Percentiles rank a stretch among this genome's conserved stretches.
phyloP scores from a whole-genome alignment of 2,329 filamentous ascomycete genomes.

The Trichoderma afroharzianum region DNA sequence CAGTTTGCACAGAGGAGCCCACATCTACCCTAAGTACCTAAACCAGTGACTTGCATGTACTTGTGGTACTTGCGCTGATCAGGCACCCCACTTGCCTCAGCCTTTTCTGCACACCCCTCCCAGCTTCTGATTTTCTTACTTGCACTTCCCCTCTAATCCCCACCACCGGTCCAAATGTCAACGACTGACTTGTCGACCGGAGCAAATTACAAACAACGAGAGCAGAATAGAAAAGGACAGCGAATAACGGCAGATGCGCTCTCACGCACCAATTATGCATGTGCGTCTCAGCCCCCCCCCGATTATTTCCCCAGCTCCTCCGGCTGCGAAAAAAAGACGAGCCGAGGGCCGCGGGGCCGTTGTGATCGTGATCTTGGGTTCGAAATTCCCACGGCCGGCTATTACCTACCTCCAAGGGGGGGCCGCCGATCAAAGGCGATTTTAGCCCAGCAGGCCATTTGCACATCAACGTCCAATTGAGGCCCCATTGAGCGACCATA shows the following conservation, averaged over 20 bases:
- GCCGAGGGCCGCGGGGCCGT: not conserved
- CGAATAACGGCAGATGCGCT: not conserved
- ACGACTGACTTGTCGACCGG: not conserved
- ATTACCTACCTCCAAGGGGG: not conserved
- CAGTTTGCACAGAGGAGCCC: not conserved
- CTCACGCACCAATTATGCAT: not conserved
- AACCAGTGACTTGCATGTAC: conserved; percentile 14
- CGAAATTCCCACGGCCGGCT: not conserved
- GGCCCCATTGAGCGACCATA: not conserved
- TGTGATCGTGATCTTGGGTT: not conserved
- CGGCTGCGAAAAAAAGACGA: not conserved
- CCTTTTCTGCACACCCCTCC: conserved; percentile 3
- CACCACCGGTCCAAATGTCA: not conserved
- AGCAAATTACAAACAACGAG: not conserved
- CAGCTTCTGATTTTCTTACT: not conserved
- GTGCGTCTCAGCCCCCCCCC: not conserved
- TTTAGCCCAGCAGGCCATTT: conserved; percentile 11
- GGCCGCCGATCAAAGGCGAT: conserved; percentile 2
- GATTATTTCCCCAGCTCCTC: not conserved
- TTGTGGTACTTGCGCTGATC: conserved; percentile 8
- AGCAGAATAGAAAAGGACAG: not conserved
- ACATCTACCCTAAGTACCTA: not conserved
- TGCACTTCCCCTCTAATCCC: not conserved
- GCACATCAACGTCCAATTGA: conserved; percentile 3
- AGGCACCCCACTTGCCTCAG: not conserved